Evolutionary conservation across 148 eudicot genomes (phyloP).

Genomic region (Vaccinium macrocarpon): DNA sequence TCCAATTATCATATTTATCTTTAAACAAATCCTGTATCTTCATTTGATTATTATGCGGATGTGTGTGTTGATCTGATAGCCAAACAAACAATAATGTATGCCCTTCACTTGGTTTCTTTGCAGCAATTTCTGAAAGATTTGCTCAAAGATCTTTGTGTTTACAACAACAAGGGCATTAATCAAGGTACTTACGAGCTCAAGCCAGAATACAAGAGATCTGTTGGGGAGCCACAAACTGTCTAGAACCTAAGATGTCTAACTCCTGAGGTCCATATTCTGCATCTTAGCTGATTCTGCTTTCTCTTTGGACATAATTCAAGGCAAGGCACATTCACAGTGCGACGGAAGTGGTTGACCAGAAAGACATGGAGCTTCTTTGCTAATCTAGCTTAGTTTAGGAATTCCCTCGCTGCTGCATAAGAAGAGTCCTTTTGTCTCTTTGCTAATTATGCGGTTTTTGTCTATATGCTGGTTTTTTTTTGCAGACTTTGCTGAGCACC

Average conservation of each 20-base stretch:
- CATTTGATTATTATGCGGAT: neutral
- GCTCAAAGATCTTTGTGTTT: constrained; percentile 60
- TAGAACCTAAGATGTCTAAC: constrained; percentile 16
- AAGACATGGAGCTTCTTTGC: neutral
- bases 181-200: constrained; percentile 67
- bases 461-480: neutral
- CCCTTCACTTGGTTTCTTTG: constrained; percentile 13
- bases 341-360: neutral
- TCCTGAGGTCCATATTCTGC: neutral
- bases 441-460: neutral
- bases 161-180: constrained; percentile 64
- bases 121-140: constrained; percentile 76
- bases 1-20: neutral
- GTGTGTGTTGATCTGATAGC: neutral
- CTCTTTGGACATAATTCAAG: neutral
- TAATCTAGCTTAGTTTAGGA: neutral
- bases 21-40: too few relatives aligned
- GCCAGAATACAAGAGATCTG: constrained; percentile 61
- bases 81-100: neutral
- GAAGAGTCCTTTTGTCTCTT: neutral
- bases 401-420: neutral
- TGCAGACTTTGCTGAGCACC: neutral
- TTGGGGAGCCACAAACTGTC: constrained; percentile 21
- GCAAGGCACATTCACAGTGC: neutral
- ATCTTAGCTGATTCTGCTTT: neutral